These are phyloP conservation scores for Cyberlindnera lachancei DNA, from an alignment of 805 yeast genomes.

Conservation along the genomic window DNA sequence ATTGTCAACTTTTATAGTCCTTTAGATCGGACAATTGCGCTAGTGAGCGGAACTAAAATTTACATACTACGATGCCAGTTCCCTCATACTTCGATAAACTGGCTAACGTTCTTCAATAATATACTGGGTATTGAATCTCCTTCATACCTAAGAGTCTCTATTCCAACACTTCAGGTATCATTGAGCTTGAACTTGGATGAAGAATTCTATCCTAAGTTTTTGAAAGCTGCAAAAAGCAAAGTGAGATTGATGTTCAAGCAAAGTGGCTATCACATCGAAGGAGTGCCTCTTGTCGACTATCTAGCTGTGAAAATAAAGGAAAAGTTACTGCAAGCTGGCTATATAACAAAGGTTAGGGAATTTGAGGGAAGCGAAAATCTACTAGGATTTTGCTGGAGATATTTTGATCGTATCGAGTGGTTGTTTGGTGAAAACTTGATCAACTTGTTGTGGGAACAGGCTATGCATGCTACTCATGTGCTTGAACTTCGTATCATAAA, in stretches of 20 bases:
- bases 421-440: conserved; percentile 37
- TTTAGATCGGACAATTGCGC: conserved; percentile 62
- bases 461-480: conserved; percentile 36
- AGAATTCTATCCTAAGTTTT: conserved; percentile 4
- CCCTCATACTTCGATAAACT: conserved; percentile 44
- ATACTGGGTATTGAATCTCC: conserved; percentile 38
- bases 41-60: conserved; percentile 31
- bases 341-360: conserved; percentile 16
- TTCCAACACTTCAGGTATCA: conserved; percentile 33
- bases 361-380: conserved; percentile 23
- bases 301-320: conserved; percentile 30
- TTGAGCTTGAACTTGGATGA: conserved; percentile 20
- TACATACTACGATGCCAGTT: conserved; percentile 54
- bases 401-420: conserved; percentile 76
- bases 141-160: conserved; percentile 33
- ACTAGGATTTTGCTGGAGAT: conserved; percentile 53
- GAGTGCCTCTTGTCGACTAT: conserved; percentile 28
- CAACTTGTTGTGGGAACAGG: conserved; percentile 36
- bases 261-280: conserved; percentile 21
- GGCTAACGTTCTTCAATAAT: conserved; percentile 54
- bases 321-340: conserved; percentile 25
- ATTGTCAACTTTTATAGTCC: conserved; percentile 51
- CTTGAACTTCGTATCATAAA: conserved; percentile 53
- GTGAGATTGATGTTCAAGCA: conserved; percentile 3
- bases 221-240: not conserved